Percentiles rank a stretch among this genome's conserved stretches.
These are phyloP conservation scores for Serendipita sp. DNA, from an alignment of 768 basidiomycete genomes.

Conservation along the genomic window DNA sequence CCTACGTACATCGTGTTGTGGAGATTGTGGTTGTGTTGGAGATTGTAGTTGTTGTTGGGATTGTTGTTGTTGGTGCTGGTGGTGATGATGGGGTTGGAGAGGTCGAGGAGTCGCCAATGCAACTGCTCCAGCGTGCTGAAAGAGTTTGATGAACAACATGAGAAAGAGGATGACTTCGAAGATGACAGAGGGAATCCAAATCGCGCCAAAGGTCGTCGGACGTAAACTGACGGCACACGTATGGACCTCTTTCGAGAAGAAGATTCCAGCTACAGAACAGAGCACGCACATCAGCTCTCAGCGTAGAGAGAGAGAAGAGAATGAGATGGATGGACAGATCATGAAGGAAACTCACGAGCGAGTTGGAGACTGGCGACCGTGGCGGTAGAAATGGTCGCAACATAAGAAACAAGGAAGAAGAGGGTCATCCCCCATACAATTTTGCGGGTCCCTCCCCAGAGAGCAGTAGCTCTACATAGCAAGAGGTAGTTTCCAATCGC, in stretches of 20 bases:
- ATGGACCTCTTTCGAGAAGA: not conserved
- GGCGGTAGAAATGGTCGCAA: not conserved
- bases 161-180: not conserved
- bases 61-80: too few relatives aligned
- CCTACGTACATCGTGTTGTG: too few relatives aligned
- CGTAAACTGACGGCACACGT: not conserved
- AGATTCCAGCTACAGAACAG: not conserved
- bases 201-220: slow-evolving; percentile 1
- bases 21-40: too few relatives aligned
- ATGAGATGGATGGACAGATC: not conserved
- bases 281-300: too few relatives aligned
- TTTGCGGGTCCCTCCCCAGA: not conserved
- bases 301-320: too few relatives aligned
- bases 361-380: slow-evolving; percentile 1
- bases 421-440: slow-evolving; percentile 2
- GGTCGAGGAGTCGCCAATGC: not conserved
- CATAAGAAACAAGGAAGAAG: not conserved
- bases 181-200: not conserved
- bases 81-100: too few relatives aligned
- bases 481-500: not conserved
- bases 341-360: not conserved
- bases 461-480: not conserved
- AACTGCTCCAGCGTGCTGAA: not conserved
- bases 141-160: not conserved
- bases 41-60: too few relatives aligned